These are phyloP conservation scores for Fusarium sp. DNA, from an alignment of 2,329 filamentous ascomycete species.

Conservation along the genomic window DNA sequence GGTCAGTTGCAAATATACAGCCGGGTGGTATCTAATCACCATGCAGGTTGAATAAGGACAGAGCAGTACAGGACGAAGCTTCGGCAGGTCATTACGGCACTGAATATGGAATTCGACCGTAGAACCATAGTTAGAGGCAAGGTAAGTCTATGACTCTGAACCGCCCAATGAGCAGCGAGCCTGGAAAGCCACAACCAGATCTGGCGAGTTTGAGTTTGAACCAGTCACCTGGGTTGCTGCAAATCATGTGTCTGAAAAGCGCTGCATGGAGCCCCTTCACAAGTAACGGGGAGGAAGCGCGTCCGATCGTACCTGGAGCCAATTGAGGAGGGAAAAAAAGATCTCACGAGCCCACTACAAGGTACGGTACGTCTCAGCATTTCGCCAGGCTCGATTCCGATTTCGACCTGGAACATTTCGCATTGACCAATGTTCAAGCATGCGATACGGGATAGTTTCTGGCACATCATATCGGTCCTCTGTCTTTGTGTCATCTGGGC, in stretches of 20 bases:
- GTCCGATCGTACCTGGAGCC: conserved; percentile 38
- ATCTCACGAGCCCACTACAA: conserved; percentile 32
- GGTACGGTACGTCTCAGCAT: conserved; percentile 20
- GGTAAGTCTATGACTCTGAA: conserved; percentile 17
- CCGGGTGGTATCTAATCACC: conserved; percentile 6
- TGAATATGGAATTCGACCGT: conserved; percentile 20
- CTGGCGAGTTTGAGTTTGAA: conserved; percentile 31
- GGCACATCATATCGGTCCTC: conserved; percentile 4
- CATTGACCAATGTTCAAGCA: conserved; percentile 12
- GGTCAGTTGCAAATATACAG: conserved; percentile 20
- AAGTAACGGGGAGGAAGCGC: conserved; percentile 31
- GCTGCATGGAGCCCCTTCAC: conserved; percentile 39
- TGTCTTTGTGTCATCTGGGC: neutral
- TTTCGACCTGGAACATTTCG: neutral
- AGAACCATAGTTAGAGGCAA: conserved; percentile 25
- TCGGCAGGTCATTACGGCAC: conserved; percentile 9
- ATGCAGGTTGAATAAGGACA: neutral
- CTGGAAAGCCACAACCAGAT: conserved; percentile 14
- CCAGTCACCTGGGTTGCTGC: conserved; percentile 41
- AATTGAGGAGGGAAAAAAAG: conserved; percentile 31
- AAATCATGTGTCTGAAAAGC: conserved; percentile 45
- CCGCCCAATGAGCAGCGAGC: conserved; percentile 27
- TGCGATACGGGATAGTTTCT: neutral
- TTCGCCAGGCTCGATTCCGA: conserved; percentile 14
- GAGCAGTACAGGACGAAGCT: conserved; percentile 1